A percentile compares a stretch with the other conserved stretches of the same genome.
Evolutionary conservation across 768 basidiomycete species (phyloP).

Genomic region (Collybia sordida): DNA sequence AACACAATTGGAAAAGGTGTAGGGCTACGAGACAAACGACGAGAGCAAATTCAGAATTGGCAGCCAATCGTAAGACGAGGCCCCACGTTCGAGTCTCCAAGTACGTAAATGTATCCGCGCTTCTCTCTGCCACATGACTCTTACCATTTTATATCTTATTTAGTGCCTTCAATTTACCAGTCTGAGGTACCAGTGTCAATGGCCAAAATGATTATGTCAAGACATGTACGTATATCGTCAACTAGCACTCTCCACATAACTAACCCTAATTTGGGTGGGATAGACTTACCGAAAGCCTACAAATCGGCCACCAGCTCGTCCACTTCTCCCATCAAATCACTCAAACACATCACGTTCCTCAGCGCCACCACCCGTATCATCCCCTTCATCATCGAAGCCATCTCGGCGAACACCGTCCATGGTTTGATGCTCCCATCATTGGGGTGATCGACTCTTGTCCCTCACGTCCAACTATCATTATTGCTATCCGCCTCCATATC

Average conservation of each 20-base stretch:
- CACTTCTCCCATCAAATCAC: conserved; percentile 2
- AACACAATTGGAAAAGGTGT: conserved; percentile 17
- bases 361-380: conserved; percentile 5
- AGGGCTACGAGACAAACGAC: conserved; percentile 20
- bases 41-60: conserved; percentile 15
- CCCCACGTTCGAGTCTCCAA: conserved; percentile 25
- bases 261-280: background rate
- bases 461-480: conserved; percentile 15
- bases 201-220: conserved; percentile 55
- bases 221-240: conserved; percentile 35
- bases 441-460: background rate
- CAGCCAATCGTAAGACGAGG: conserved; percentile 15
- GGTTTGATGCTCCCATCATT: conserved; percentile 12
- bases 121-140: background rate
- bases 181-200: conserved; percentile 43
- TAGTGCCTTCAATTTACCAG: conserved; percentile 44
- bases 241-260: background rate
- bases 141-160: background rate
- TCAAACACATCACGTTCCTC: conserved; percentile 3
- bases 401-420: conserved; percentile 14
- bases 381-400: conserved; percentile 1
- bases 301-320: conserved; percentile 19
- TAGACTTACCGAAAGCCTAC: conserved; percentile 23
- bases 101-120: conserved; percentile 12
- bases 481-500: conserved; percentile 12